phyloP scores from a whole-genome alignment of 1,284 basidiomycete genomes.

The Mrakiaceae sp. region DNA sequence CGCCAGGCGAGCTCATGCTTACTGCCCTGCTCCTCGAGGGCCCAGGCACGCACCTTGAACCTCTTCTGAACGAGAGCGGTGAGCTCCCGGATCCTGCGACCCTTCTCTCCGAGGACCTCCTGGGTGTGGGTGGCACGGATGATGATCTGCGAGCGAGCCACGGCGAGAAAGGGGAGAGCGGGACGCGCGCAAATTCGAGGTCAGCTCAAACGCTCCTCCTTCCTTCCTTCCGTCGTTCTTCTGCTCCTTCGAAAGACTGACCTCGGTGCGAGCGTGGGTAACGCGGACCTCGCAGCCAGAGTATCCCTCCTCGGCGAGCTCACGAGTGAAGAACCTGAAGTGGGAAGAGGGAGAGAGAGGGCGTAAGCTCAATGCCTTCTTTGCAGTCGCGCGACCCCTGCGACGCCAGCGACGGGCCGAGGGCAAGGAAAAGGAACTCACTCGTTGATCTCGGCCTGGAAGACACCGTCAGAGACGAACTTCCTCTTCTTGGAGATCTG shows the following conservation, averaged over 20 bases:
- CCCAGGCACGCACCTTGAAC: slow-evolving; percentile 50
- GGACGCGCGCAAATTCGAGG: too few relatives aligned
- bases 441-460: slow-evolving; percentile 20
- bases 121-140: slow-evolving; percentile 99
- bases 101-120: slow-evolving; percentile 99
- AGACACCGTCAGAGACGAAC: slow-evolving; percentile 55
- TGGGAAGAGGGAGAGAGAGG: slow-evolving; percentile 16
- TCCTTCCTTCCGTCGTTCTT: not conserved
- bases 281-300: slow-evolving; percentile 99
- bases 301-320: slow-evolving; percentile 99
- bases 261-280: slow-evolving; percentile 97
- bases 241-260: slow-evolving; percentile 29
- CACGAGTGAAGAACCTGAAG: slow-evolving; percentile 55
- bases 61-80: slow-evolving; percentile 98
- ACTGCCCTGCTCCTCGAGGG: too few relatives aligned
- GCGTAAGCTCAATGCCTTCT: not conserved
- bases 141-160: slow-evolving; percentile 62
- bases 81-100: slow-evolving; percentile 97
- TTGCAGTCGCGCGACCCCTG: too few relatives aligned
- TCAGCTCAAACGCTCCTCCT: not conserved
- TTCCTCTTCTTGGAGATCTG: slow-evolving; percentile 92
- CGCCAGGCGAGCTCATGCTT: too few relatives aligned
- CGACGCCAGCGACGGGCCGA: too few relatives aligned
- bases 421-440: too few relatives aligned
- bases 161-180: not conserved